These are phyloP conservation scores for Aquilaria agallochum DNA, from an alignment of 441 rosid genomes.

Conservation along the genomic window DNA sequence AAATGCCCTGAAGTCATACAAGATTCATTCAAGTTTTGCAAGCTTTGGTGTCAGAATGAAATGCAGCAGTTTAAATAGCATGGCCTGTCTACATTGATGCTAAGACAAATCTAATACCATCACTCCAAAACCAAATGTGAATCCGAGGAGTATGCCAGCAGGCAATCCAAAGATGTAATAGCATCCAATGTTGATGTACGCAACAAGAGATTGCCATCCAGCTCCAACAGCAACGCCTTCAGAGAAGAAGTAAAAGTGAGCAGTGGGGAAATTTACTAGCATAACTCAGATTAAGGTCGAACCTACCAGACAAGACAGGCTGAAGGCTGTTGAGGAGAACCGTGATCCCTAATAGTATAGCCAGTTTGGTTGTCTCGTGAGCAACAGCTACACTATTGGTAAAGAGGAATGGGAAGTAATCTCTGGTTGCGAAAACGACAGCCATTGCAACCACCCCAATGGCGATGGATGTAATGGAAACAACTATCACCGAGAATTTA, in stretches of 20 bases:
- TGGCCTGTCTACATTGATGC: too few relatives aligned
- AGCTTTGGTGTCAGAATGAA: neutral
- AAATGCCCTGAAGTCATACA: constrained; percentile 55
- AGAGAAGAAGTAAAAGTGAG: neutral
- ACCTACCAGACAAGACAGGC: constrained; percentile 76
- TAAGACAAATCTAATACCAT: constrained; percentile 27
- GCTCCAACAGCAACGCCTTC: constrained; percentile 91
- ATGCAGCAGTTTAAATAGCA: neutral
- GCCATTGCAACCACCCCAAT: constrained; percentile 60
- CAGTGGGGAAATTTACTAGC: neutral
- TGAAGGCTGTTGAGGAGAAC: constrained; percentile 89
- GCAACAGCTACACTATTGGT: constrained; percentile 76
- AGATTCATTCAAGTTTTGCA: neutral
- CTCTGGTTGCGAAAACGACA: constrained; percentile 52
- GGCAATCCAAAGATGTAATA: constrained; percentile 81
- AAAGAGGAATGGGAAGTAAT: constrained; percentile 74
- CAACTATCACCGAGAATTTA: constrained; percentile 65
- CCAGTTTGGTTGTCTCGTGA: constrained; percentile 64
- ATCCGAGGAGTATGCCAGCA: constrained; percentile 75
- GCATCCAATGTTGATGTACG: constrained; percentile 78
- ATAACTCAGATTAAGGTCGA: neutral
- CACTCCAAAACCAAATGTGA: constrained; percentile 62
- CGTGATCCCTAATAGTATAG: constrained; percentile 54
- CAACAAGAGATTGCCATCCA: constrained; percentile 82
- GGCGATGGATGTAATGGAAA: constrained; percentile 58